phyloP scores from a whole-genome alignment of 768 basidiomycete genomes.

The Tylopilus plumbeoviolaceoides region DNA sequence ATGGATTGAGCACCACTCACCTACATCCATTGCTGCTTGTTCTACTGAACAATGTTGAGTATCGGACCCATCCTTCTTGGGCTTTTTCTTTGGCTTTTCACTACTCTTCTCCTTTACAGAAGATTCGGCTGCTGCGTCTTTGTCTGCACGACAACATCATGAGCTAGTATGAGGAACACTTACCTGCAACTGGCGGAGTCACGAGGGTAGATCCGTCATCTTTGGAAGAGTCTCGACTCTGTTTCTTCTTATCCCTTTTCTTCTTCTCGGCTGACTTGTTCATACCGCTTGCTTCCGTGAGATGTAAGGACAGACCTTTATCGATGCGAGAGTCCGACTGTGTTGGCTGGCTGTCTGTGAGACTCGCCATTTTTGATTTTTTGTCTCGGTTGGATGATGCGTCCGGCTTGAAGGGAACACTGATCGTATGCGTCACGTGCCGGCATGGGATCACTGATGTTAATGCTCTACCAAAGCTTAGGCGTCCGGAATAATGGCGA shows the following conservation, averaged over 20 bases:
- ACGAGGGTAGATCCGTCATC: neutral
- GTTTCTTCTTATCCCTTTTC: constrained; percentile 42
- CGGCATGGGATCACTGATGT: no score
- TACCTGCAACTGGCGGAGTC: neutral
- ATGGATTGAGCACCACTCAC: neutral
- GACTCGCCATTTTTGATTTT: neutral
- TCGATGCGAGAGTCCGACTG: neutral
- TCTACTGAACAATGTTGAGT: neutral
- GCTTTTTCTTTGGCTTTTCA: constrained; percentile 16
- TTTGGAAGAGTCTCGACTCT: constrained; percentile 17
- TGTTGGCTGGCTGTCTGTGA: neutral
- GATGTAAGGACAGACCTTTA: constrained; percentile 18
- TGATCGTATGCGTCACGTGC: constrained; percentile 4
- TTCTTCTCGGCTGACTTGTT: constrained; percentile 25
- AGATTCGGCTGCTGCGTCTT: constrained; percentile 3
- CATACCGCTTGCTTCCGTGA: neutral
- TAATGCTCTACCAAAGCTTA: no score
- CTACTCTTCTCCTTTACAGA: neutral
- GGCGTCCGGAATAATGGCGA: no score
- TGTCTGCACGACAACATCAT: neutral
- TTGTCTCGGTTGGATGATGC: neutral
- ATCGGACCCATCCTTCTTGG: neutral
- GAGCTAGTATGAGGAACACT: neutral
- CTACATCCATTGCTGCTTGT: neutral
- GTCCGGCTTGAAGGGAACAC: neutral